Evolutionary conservation across 495 filamentous ascomycete species (phyloP).

Genomic region (Xylaria telfairii): DNA sequence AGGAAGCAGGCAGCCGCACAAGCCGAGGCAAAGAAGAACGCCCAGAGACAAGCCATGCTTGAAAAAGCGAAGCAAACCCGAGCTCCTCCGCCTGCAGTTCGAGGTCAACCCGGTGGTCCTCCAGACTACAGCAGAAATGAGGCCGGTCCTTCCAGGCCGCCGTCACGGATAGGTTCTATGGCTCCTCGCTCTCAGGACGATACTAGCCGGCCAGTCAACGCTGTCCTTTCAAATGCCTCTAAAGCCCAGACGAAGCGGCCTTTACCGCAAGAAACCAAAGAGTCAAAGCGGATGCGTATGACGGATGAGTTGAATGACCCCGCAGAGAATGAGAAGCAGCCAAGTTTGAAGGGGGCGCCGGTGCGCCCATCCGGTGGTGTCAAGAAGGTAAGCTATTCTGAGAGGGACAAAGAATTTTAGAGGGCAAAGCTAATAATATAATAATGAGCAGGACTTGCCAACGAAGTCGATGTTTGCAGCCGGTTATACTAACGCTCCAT

Average conservation of each 20-base stretch:
- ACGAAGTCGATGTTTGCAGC: constrained; percentile 68
- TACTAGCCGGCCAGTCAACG: constrained; percentile 49
- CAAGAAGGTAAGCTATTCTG: constrained; percentile 64
- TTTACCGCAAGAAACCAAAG: constrained; percentile 58
- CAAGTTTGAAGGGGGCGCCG: constrained; percentile 75
- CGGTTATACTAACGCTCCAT: constrained; percentile 62
- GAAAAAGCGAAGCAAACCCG: constrained; percentile 65
- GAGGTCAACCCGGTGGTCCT: constrained; percentile 55
- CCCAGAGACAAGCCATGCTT: constrained; percentile 73
- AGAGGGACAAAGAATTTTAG: constrained; percentile 34
- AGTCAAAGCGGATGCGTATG: constrained; percentile 64
- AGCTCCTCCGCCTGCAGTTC: constrained; percentile 58
- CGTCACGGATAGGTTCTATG: constrained; percentile 51
- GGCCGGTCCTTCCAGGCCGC: constrained; percentile 41
- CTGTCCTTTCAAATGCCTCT: constrained; percentile 45
- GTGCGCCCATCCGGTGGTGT: constrained; percentile 81
- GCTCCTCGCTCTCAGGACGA: constrained; percentile 43
- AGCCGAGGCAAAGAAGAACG: constrained; percentile 67
- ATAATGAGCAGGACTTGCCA: constrained; percentile 55
- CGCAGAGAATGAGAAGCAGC: constrained; percentile 46
- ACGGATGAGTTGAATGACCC: constrained; percentile 62
- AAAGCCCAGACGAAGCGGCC: constrained; percentile 57
- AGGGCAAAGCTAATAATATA: constrained; percentile 17
- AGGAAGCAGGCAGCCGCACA: constrained; percentile 46
- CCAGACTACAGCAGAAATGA: constrained; percentile 49